Percentiles rank a stretch among this genome's conserved stretches.
Conservation (phyloP, 2,329 filamentous ascomycete species). For the Xylariaceae sp. region DNA sequence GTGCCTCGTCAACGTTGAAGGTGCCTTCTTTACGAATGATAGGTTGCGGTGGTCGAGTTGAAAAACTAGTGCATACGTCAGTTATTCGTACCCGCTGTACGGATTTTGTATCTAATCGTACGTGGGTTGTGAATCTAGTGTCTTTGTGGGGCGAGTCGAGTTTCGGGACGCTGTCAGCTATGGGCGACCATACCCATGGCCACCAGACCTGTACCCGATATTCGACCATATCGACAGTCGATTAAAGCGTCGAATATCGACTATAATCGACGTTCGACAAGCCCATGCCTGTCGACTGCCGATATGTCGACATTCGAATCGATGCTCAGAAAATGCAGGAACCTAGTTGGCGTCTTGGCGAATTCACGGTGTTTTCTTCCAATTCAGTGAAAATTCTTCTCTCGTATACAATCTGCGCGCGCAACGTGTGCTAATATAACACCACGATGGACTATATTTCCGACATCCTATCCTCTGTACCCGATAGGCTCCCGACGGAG, state of each 20-base stretch:
- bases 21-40: too few species aligned
- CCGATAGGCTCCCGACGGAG: not conserved
- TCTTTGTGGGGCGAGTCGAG: too few species aligned
- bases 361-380: too few species aligned
- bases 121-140: too few species aligned
- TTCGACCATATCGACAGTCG: not conserved
- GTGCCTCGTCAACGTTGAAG: too few species aligned
- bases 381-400: not conserved
- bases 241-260: not conserved
- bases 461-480: not conserved
- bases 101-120: too few species aligned
- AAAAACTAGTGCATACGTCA: too few species aligned
- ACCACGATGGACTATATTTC: not conserved
- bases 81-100: too few species aligned
- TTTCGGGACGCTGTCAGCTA: too few species aligned
- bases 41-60: too few species aligned
- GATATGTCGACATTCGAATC: not conserved
- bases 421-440: not conserved
- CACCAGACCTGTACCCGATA: not conserved
- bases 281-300: not conserved
- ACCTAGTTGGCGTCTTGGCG: too few species aligned
- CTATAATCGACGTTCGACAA: not conserved
- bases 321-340: not conserved
- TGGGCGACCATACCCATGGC: too few species aligned
- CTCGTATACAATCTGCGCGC: not conserved